Evolutionary conservation across 805 yeast species (phyloP), one percentile per base, ranked within the genome.

Genomic region (Metschnikowia chrysomelidarum): DNA sequence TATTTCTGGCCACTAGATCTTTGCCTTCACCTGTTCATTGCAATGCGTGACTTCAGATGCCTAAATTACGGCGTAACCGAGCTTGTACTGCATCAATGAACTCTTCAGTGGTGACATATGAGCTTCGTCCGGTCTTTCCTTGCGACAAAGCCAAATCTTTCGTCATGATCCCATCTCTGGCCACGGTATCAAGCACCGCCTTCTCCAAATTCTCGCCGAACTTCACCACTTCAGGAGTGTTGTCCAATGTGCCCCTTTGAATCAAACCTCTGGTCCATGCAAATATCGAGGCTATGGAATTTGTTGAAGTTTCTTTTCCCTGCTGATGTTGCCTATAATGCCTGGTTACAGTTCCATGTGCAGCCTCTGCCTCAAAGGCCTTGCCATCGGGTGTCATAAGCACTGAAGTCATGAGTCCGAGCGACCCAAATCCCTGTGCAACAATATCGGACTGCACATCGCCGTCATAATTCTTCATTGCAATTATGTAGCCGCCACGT

Each of bases 301-400:
- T 84, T 36, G 93, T 84, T 4, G 89, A 82, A 7, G 93, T 84
- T 58, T 82, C 87, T 56, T 82, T 80, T 44, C 91, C 91, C 54
- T 77, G 77, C 63, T 84, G 91, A 51, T 80, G 78, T 60, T 78
- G 84, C 75, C 91, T 80, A 67, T 69, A 84, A 57, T 84, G 93
- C 75, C 93, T 80, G 20, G 93, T 84, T 44, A 84, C 93, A 12
- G 93, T 84, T 51, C 93, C 93, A 54, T 84, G 93, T 21, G 93
- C 93, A 41, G 91, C 91, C 60, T 84, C 93, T 41, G 84, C 72
- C 67, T 84, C 93, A 50, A 80, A 84, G n/a, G 88, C 78, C 58
- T 82, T 81, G 26, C 93, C 93, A 62, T 84, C 91, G 34, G 91
- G 89, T 12, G 91, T 80, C 67, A 83, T 79, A 46, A 84, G 72